Evolutionary conservation across 2,329 filamentous ascomycete genomes (phyloP).

Genomic region (Alternaria alternata): DNA sequence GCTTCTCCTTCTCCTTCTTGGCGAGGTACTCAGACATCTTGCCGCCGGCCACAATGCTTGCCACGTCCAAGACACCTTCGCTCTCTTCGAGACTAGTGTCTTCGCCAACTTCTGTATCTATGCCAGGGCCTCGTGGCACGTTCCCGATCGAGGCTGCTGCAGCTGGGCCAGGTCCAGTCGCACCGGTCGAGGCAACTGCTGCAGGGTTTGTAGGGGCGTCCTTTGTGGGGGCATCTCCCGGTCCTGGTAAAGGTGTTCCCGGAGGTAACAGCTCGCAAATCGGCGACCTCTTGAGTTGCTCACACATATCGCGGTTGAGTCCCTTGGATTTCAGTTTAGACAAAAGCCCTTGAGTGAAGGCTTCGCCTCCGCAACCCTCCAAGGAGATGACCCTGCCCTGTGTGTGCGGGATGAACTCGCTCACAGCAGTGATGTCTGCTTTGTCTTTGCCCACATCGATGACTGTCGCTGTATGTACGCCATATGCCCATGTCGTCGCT

Average conservation of each 20-base stretch:
- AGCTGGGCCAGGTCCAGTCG: conserved; percentile 56
- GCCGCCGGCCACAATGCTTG: conserved; percentile 82
- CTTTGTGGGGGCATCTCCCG: conserved; percentile 53
- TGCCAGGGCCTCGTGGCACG: conserved; percentile 62
- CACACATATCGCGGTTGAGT: conserved; percentile 69
- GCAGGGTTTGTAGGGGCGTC: conserved; percentile 60
- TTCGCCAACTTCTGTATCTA: conserved; percentile 62
- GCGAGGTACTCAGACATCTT: conserved; percentile 84
- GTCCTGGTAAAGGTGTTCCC: conserved; percentile 62
- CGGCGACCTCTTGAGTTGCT: conserved; percentile 69
- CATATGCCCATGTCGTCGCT: conserved; percentile 83
- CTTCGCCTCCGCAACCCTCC: conserved; percentile 80
- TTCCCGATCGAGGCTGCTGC: conserved; percentile 54
- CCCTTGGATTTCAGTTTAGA: conserved; percentile 69
- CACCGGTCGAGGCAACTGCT: conserved; percentile 64
- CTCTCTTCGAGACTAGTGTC: conserved; percentile 62
- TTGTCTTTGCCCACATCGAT: conserved; percentile 93
- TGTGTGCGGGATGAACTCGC: conserved; percentile 80
- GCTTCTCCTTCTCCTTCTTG: conserved; percentile 82
- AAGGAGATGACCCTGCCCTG: conserved; percentile 68
- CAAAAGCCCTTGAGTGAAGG: conserved; percentile 78
- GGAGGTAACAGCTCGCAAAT: conserved; percentile 69
- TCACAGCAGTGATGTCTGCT: conserved; percentile 89
- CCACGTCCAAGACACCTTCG: conserved; percentile 82
- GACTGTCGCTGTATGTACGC: conserved; percentile 80